Base-by-base conservation (phyloP, 208 protist genomes). In the Angomonas desouzai region DNA sequence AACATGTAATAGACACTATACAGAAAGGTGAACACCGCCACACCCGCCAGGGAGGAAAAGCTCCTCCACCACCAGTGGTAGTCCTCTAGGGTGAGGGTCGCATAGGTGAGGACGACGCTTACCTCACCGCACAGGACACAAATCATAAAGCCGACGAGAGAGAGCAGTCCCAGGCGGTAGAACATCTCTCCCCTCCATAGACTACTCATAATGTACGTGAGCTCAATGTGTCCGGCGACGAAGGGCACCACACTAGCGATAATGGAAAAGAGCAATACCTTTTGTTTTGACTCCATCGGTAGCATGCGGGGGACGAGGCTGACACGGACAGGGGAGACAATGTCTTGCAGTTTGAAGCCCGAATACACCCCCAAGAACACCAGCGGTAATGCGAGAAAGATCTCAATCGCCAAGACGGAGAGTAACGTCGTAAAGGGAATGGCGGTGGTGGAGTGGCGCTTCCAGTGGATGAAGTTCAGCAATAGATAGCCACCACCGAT, bases 1-100 rank as follows among this genome's bases (percentile, higher is more conserved):
- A 89, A 68, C n/a, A 96, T 89, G 73, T 97, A 98, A 40, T 91
- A 87, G 55, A 97, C 40, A 47, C 83, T 86, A 77, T 98, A 99
- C 1, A 95, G 29, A 59, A 98, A 98, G 13, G 98, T 56, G 70
- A 97, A 98, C 1, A 97, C 28, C 20, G 91, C 91, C 1, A 75
- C 76, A 0, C 69, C 66, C 36, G 84, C 94, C 3, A 86, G 66
- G 1, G 86, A 83, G 28, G 86, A 62, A 74, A 98, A 98, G 33
- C 91, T 91, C 49, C 86, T 80, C 97, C 98, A 99, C 98, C 98
- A 99, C 98, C 98, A 99, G 58, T 92, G 80, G 79, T 99, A 98
- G 76, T 99, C 89, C 69, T 97, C 95, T 36, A 72, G 66, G 70
- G 81, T 95, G 1, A 99, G 84, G 56, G 97, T 92, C 70, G 97